Base-by-base conservation (phyloP, 164 flowering plant genomes). In the Kingdonia uniflora region DNA sequence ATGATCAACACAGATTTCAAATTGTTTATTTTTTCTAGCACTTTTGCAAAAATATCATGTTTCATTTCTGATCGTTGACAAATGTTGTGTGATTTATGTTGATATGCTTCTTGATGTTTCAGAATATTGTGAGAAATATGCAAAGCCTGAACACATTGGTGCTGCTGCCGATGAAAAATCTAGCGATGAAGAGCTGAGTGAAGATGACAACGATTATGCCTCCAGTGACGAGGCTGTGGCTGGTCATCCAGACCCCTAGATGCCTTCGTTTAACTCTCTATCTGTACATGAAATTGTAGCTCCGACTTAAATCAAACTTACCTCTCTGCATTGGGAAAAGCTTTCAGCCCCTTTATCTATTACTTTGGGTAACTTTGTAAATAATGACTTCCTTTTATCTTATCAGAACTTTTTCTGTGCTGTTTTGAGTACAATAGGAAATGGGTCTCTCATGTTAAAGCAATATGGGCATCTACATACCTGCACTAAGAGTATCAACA, bases 81-180 rank as follows among this genome's bases (percentile, higher is more conserved):
- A n/a, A n/a, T n/a, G n/a, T 20, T 47, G 11, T 20, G 15, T 7
- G 7, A 22, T 29, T 29, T 29, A 3, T 4, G 35, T n/a, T n/a
- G 35, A 8, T 29, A 29, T n/a, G 13, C 42, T 44, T 42, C 43
- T 13, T 52, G 1, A 19, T 46, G 37, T 22, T 52, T 51, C 71
- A 83, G 90, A 83, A 57, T 79, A 75, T 41, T 70, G 80, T 46
- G 76, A 80, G 59, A 76, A 72, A 60, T 80, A 78, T 65, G 89
- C 89, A 1, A 80, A 80, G 60, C 74, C 79, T 13, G 80, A 74
- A 49, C 75, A 82, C 45, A 61, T 59, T 0, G 84, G 78, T n/a
- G 76, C 67, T n/a, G 72, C 37, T 11, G 61, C 60, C 1, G 82
- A 80, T 25, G 84, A 69, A 29, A 65, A 68, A 52, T 74, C 78